phyloP scores from a whole-genome alignment of 2,329 filamentous ascomycete species.

The Alternaria panax region DNA sequence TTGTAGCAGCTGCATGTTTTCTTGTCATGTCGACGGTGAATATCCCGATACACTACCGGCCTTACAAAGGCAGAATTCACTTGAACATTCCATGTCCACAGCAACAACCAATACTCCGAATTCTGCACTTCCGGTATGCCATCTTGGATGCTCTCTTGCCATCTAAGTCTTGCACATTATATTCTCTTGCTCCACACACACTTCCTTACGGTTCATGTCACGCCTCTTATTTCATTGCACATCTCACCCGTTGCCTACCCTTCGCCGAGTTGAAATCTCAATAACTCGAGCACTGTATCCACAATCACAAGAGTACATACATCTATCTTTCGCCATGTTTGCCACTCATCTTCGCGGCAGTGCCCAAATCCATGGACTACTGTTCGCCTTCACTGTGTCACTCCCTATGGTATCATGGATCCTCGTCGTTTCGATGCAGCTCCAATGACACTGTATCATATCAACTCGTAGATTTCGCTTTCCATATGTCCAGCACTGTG shows the following conservation, averaged over 20 bases:
- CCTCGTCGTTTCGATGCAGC: neutral
- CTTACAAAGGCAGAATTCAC: neutral
- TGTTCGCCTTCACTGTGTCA: neutral
- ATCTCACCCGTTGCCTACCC: neutral
- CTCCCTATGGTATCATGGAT: neutral
- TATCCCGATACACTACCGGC: neutral
- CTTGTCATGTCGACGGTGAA: neutral
- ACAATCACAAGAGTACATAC: neutral
- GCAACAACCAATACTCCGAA: neutral
- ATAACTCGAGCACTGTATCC: neutral
- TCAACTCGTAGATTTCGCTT: neutral
- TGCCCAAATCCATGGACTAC: neutral
- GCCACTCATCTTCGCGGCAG: neutral
- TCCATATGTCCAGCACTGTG: neutral
- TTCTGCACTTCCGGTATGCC: neutral
- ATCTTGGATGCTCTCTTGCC: neutral
- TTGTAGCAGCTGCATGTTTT: neutral
- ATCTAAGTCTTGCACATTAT: neutral
- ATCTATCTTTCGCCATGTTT: neutral
- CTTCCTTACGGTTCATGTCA: neutral
- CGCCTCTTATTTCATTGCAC: neutral
- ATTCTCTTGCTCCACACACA: neutral
- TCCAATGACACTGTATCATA: neutral
- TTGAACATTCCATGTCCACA: neutral
- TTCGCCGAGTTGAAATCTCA: neutral